Base-by-base conservation (phyloP, 2,329 filamentous ascomycete species). In the Claviceps sp. region DNA sequence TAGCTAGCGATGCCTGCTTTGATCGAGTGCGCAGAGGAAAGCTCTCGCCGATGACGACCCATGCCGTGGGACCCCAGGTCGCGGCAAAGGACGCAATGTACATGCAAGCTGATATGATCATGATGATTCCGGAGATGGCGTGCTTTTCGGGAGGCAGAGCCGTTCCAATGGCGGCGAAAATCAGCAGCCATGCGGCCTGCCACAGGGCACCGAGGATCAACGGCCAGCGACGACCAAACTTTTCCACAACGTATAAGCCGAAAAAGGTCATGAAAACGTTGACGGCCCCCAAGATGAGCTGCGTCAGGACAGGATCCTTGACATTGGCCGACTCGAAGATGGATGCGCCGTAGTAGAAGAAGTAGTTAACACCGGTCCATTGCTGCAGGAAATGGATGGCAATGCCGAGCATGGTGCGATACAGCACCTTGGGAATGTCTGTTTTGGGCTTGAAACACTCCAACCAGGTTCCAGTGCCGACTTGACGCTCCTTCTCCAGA, bases 71-170 rank as follows among this genome's bases (percentile, higher is more conserved):
- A 13, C 83, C 83, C 82, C 82, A 87, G 2, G 82, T 85, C 45
- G 71, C 56, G 2, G 84, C 84, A 58, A 86, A 89, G 1, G 78
- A 82, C 47, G 80, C 77, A 52, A 88, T 88, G 66, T 87, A 88
- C 71, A 88, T 78, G 65, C 80, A 86, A 2, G 83, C 80, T 50
- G 83, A 79, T 9, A 85, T 79, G 57, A 88, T 86, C 76, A 88
- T 82, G 54, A 82, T 75, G 5, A 80, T 78, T 11, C 83, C 83
- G 13, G 79, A 73, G 0, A 68, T 64, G 9, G 66, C 63, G 57
- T 69, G 75, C 38, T 63, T 61, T 5, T 65, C 64, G 0, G 72
- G 75, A 45, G 72, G 59, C 43, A 66, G 58, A 8, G 64, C 66
- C 36, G 74, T 72, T 7, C 80, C 77, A 36, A 85, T 71, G 0